These are phyloP conservation scores for Microdochium nivale DNA, from an alignment of 2,329 filamentous ascomycete genomes.

Conservation along the genomic window DNA sequence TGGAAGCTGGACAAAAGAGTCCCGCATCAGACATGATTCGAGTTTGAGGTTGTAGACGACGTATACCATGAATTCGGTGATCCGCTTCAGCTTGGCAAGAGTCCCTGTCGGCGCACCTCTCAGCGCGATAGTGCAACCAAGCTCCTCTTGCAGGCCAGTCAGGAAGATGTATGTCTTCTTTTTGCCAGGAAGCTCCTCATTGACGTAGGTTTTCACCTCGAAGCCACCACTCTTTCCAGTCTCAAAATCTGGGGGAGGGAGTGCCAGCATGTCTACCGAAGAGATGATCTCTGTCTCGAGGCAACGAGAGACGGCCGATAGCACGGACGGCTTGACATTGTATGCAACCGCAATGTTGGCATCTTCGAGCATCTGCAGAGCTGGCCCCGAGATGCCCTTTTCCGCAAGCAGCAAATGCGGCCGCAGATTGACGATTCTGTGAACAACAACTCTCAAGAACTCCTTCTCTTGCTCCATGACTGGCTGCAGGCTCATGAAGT, in stretches of 20 bases:
- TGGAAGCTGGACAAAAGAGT: slow-evolving; percentile 83
- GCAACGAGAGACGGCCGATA: slow-evolving; percentile 89
- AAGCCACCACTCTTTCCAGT: slow-evolving; percentile 79
- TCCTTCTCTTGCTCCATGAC: slow-evolving; percentile 96
- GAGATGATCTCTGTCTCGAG: slow-evolving; percentile 89
- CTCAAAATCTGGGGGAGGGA: slow-evolving; percentile 56
- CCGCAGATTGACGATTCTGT: slow-evolving; percentile 75
- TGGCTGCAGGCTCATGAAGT: slow-evolving; percentile 97
- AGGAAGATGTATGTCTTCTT: slow-evolving; percentile 97
- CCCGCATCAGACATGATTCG: slow-evolving; percentile 87
- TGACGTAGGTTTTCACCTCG: slow-evolving; percentile 91
- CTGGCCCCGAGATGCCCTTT: slow-evolving; percentile 84
- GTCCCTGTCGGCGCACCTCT: slow-evolving; percentile 67
- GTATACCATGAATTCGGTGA: slow-evolving; percentile 98
- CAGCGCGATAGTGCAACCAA: slow-evolving; percentile 91
- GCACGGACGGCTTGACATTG: slow-evolving; percentile 92
- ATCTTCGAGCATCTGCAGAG: slow-evolving; percentile 78
- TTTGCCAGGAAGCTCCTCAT: slow-evolving; percentile 60
- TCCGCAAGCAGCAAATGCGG: slow-evolving; percentile 87
- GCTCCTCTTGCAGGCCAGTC: slow-evolving; percentile 78
- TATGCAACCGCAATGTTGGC: slow-evolving; percentile 89
- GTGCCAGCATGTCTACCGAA: slow-evolving; percentile 84
- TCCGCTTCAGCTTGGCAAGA: slow-evolving; percentile 75
- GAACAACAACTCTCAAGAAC: slow-evolving; percentile 84
- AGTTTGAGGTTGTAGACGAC: slow-evolving; percentile 97